Evolutionary conservation across 2,329 filamentous ascomycete species (phyloP).

Genomic region (Emmonsiellopsis sp.): DNA sequence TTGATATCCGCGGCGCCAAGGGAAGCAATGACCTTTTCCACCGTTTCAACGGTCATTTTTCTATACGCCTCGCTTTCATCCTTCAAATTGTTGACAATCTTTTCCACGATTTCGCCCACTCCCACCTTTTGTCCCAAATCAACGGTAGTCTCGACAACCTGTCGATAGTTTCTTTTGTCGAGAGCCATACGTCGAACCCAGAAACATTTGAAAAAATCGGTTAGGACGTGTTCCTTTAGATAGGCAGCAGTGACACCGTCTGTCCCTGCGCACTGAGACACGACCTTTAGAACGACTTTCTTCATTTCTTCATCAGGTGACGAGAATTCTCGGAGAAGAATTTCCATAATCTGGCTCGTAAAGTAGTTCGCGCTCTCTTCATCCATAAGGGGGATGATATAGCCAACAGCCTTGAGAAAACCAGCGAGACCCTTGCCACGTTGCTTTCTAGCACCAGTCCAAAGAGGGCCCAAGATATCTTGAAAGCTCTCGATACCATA

Average conservation of each 20-base stretch:
- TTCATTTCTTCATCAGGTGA: constrained; percentile 99
- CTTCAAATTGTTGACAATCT: constrained; percentile 90
- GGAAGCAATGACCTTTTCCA: constrained; percentile 91
- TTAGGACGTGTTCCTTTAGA: constrained; percentile 86
- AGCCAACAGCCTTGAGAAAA: constrained; percentile 94
- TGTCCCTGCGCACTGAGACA: constrained; percentile 90
- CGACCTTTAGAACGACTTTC: constrained; percentile 95
- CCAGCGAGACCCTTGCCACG: constrained; percentile 91
- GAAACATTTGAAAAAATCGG: constrained; percentile 98
- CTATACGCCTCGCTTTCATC: constrained; percentile 96
- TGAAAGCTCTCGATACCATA: constrained; percentile 99
- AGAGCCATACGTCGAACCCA: constrained; percentile 96
- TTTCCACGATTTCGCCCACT: constrained; percentile 85
- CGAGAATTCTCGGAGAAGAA: constrained; percentile 87
- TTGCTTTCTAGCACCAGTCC: constrained; percentile 94
- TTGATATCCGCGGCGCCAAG: constrained; percentile 90
- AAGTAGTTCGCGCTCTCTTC: constrained; percentile 99
- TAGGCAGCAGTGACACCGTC: constrained; percentile 92
- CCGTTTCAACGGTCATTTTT: constrained; percentile 98
- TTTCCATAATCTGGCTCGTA: constrained; percentile 98
- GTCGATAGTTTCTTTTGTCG: constrained; percentile 94
- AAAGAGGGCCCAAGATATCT: constrained; percentile 91
- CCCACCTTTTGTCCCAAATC: constrained; percentile 98
- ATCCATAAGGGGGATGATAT: constrained; percentile 98
- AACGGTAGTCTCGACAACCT: constrained; percentile 96